A percentile compares a stretch with the other conserved stretches of the same genome.
phyloP scores from a whole-genome alignment of 2,329 filamentous ascomycete genomes.

The Sordariomycetes sp. region DNA sequence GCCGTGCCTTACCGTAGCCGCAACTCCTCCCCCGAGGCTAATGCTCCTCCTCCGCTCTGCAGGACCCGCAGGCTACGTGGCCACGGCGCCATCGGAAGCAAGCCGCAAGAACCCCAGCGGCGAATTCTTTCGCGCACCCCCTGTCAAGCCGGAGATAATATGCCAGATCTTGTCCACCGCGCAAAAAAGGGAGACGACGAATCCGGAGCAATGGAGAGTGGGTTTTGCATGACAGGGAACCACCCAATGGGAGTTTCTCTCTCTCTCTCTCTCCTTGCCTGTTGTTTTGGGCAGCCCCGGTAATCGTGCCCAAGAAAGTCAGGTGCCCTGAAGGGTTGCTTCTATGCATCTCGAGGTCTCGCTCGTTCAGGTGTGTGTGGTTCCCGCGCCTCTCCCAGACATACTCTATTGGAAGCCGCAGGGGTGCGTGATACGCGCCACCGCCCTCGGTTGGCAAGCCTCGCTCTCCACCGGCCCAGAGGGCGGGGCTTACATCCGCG shows the following conservation, averaged over 20 bases:
- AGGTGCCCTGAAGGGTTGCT: not conserved
- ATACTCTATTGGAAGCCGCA: not conserved
- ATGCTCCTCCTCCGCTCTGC: not conserved
- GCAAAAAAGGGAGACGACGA: not conserved
- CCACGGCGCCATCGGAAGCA: not conserved
- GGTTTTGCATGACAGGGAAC: not conserved
- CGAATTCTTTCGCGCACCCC: not conserved
- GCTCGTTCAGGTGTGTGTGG: not conserved
- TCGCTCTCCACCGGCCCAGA: not conserved
- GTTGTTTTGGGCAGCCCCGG: not conserved
- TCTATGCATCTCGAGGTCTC: not conserved
- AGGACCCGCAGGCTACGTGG: not conserved
- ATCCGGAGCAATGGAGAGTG: not conserved
- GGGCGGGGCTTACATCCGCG: constrained; percentile 3
- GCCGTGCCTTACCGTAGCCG: not conserved
- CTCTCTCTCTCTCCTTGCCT: not conserved
- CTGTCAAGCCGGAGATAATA: not conserved
- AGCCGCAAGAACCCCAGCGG: not conserved
- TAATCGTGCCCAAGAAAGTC: not conserved
- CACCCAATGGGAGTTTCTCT: not conserved
- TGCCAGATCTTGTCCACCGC: not conserved
- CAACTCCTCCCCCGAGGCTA: not conserved
- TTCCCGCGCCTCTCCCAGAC: not conserved
- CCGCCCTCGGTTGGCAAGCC: not conserved
- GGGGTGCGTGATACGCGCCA: not conserved